These are phyloP conservation scores for Quercus suber DNA, from an alignment of 306 rosid species.

Conservation along the genomic window DNA sequence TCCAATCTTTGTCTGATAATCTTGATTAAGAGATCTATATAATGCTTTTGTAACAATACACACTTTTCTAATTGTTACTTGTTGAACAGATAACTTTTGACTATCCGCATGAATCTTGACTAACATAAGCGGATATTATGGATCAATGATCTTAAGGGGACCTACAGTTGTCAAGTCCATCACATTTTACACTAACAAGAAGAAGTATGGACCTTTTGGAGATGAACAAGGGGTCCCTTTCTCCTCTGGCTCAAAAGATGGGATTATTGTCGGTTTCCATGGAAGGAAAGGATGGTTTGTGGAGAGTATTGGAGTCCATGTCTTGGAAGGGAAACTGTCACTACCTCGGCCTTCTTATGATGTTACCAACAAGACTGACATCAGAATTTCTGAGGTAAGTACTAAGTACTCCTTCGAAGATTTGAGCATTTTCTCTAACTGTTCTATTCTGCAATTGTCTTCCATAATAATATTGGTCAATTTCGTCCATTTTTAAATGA, in stretches of 20 bases:
- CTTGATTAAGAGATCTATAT: too few species aligned
- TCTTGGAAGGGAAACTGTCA: conserved; percentile 60
- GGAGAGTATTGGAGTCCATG: conserved; percentile 75
- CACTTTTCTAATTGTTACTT: neutral
- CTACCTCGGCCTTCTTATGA: conserved; percentile 28
- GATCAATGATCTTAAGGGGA: conserved; percentile 72
- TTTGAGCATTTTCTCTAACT: neutral
- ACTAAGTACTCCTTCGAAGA: conserved; percentile 39
- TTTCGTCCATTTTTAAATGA: too few species aligned
- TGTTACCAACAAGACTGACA: conserved; percentile 17
- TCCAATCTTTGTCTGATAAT: too few species aligned
- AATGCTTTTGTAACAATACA: too few species aligned
- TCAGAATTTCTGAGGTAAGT: conserved; percentile 37
- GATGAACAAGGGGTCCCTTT: conserved; percentile 70
- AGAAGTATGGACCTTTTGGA: conserved; percentile 71
- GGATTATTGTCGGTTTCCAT: conserved; percentile 75
- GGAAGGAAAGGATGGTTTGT: conserved; percentile 80
- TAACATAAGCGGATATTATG: conserved; percentile 68
- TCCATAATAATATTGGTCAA: too few species aligned
- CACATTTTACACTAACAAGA: conserved; percentile 65
- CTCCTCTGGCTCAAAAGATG: conserved; percentile 59
- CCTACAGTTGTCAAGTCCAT: conserved; percentile 67
- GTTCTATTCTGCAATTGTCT: too few species aligned
- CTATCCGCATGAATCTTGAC: conserved; percentile 72
- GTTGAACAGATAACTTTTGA: conserved; percentile 60